Conservation (phyloP, 768 basidiomycete species). For the Lactarius hengduanensis region DNA sequence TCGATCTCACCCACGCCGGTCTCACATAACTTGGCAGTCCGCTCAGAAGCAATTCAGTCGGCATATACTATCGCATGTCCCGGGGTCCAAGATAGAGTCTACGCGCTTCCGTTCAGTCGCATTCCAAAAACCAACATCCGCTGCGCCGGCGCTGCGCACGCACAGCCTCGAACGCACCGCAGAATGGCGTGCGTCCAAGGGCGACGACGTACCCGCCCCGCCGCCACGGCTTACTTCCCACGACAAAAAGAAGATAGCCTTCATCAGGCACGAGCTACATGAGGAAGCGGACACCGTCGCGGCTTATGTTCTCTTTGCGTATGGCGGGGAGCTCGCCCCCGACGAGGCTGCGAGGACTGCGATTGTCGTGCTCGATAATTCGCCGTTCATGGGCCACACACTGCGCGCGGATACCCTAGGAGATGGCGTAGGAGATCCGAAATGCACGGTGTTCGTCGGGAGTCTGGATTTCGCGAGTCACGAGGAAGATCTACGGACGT, state of each 20-base stretch:
- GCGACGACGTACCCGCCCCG: conserved; percentile 38
- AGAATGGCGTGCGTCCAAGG: conserved; percentile 48
- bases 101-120: conserved; percentile 91
- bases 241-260: conserved; percentile 92
- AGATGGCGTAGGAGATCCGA: conserved; percentile 58
- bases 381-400: conserved; percentile 70
- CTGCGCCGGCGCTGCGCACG: conserved; percentile 37
- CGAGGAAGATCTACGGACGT: conserved; percentile 84
- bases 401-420: conserved; percentile 76
- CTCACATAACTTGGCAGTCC: conserved; percentile 45
- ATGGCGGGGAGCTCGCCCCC: conserved; percentile 64
- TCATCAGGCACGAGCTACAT: conserved; percentile 92
- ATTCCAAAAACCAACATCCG: conserved; percentile 76
- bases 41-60: conserved; percentile 71
- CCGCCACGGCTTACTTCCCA: conserved; percentile 58
- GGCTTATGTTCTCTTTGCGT: conserved; percentile 90
- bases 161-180: conserved; percentile 61
- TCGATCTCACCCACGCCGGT: conserved; percentile 4
- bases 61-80: conserved; percentile 71
- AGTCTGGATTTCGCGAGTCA: conserved; percentile 89
- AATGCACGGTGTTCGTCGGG: conserved; percentile 84
- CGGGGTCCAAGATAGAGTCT: conserved; percentile 83
- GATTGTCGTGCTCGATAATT: conserved; percentile 62
- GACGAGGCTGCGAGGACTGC: conserved; percentile 65
- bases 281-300: conserved; percentile 70